Percentiles rank a stretch among this genome's conserved stretches.
Evolutionary conservation across 1,284 basidiomycete species (phyloP).

Genomic region (Ceratobasidium sp.): DNA sequence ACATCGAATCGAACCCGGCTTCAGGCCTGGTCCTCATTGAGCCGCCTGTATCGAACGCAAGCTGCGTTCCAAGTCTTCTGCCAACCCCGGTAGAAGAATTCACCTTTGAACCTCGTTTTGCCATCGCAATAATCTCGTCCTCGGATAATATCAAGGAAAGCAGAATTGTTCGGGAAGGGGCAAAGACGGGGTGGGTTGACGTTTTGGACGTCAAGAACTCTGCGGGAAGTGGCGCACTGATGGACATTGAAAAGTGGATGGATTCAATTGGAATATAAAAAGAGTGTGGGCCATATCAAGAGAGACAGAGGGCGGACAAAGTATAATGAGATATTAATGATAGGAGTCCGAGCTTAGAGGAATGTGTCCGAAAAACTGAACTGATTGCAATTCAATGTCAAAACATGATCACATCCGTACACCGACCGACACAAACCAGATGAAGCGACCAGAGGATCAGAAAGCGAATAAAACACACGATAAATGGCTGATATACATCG

Average conservation of each 20-base stretch:
- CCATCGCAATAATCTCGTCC: constrained; percentile 61
- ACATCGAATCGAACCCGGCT: constrained; percentile 70
- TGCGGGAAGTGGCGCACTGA: constrained; percentile 18
- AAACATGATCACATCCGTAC: constrained; percentile 14
- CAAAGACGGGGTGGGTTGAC: constrained; percentile 39
- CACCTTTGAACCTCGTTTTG: constrained; percentile 69
- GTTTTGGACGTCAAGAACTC: constrained; percentile 10
- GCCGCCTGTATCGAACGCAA: constrained; percentile 58
- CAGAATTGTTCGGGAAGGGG: constrained; percentile 53
- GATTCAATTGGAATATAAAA: constrained; percentile 35
- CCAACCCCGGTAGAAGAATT: constrained; percentile 59
- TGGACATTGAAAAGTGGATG: constrained; percentile 38
- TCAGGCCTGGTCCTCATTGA: constrained; percentile 66
- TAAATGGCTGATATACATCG: constrained; percentile 11
- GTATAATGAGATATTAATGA: neutral
- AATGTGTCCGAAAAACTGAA: constrained; percentile 17
- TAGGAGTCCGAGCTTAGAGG: constrained; percentile 7
- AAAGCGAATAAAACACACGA: neutral
- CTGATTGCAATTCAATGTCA: constrained; percentile 29
- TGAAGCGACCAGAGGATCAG: neutral
- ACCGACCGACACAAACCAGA: constrained; percentile 3
- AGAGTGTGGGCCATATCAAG: neutral
- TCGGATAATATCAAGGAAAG: constrained; percentile 50
- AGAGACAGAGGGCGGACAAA: neutral
- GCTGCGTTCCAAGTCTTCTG: constrained; percentile 46